Base-by-base conservation (phyloP, 2,329 filamentous ascomycete species). In the Epichloe coenophiala region DNA sequence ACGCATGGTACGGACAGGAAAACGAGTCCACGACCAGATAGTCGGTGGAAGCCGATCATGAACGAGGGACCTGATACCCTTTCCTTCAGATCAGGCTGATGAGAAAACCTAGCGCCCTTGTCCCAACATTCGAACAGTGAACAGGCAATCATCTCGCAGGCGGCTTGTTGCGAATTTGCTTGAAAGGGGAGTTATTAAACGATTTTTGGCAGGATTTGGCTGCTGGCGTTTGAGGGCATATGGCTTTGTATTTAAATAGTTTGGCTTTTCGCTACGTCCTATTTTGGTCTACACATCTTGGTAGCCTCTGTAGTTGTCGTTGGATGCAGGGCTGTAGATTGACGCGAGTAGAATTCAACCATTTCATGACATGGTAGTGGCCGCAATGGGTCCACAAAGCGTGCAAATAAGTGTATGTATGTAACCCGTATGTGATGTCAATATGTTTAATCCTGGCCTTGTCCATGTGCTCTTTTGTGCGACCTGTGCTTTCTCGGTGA, bases 201-300 rank as follows among this genome's bases (percentile, higher is more conserved):
- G 5, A 31, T 27, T 46, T 44, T 63, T 61, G 50, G 63, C 59
- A 63, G 61, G 59, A 61, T 58, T 48, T 57, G 60, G 61, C 58
- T 60, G 60, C 56, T 40, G 64, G 64, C 64, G 64, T 65, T 49
- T 65, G 57, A 54, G 58, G 59, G 64, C 58, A 63, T 62, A 60
- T 59, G 60, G 57, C 56, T 63, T 65, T 65, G 52, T 55, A 58
- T 52, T 58, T 60, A 13, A 27, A 17, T 17, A 44, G 19, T 37
- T 48, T 23, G 43, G 19, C 43, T 50, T 52, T 21, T 17, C 33
- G 27, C 21, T 41, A 6, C 12, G 35, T 39, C 35, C 13, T 47
- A 13, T 47, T 35, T 50, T 57, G 59, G 55, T 56, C 56, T 58
- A 59, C 58, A 59, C 47, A 38, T 55, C 55, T 58, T 48, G 41